A percentile compares a stretch with the other conserved stretches of the same genome.
Evolutionary conservation across 495 filamentous ascomycete species (phyloP).

Genomic region (Trypethelium eluteriae): DNA sequence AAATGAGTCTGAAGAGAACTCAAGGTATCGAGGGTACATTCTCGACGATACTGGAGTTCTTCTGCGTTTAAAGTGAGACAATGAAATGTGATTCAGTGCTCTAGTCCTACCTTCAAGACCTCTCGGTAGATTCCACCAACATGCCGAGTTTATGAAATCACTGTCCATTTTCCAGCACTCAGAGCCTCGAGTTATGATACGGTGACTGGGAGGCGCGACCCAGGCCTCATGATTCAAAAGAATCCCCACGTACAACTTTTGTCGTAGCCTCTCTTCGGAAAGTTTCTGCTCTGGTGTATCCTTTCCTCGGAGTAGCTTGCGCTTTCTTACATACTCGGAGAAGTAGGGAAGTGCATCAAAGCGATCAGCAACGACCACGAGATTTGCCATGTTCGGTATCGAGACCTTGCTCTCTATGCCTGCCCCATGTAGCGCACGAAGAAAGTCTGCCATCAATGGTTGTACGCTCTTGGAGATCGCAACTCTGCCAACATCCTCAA

Average conservation of each 20-base stretch:
- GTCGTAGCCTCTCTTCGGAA: constrained; percentile 51
- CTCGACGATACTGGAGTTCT: constrained; percentile 63
- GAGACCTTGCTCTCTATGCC: constrained; percentile 32
- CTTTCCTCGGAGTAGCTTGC: constrained; percentile 30
- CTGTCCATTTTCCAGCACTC: constrained; percentile 49
- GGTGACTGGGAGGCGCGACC: constrained; percentile 46
- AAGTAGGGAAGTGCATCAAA: constrained; percentile 50
- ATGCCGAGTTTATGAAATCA: constrained; percentile 37
- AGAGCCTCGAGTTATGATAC: constrained; percentile 61
- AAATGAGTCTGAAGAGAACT: constrained; percentile 70
- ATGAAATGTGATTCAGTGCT: constrained; percentile 28
- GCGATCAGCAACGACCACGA: constrained; percentile 59
- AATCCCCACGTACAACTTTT: constrained; percentile 56
- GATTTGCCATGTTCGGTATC: constrained; percentile 49
- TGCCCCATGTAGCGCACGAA: constrained; percentile 49
- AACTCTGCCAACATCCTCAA: constrained; percentile 53
- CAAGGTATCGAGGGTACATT: constrained; percentile 65
- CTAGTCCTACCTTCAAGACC: constrained; percentile 58
- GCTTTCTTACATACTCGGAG: constrained; percentile 39
- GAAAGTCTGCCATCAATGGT: constrained; percentile 47
- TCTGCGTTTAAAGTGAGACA: constrained; percentile 30
- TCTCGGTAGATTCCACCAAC: constrained; percentile 69
- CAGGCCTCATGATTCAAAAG: constrained; percentile 49
- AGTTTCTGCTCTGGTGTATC: constrained; percentile 35
- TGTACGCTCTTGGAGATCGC: constrained; percentile 44